Evolutionary conservation across 805 yeast genomes (phyloP).

Genomic region (Candida insectorum): DNA sequence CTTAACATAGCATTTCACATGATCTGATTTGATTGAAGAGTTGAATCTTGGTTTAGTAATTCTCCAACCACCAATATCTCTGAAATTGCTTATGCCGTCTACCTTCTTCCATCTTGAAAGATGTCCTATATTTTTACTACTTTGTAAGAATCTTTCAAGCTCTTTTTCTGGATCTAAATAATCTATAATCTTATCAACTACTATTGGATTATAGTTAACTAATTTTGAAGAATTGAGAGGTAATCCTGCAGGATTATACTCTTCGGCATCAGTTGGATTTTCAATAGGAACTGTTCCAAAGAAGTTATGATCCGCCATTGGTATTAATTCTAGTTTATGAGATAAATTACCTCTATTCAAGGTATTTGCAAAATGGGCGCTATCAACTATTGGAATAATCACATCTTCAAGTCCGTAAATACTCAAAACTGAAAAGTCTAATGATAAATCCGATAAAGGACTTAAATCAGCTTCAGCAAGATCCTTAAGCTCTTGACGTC

Average conservation of each 20-base stretch:
- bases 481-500: slow-evolving; percentile 49
- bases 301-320: slow-evolving; percentile 78
- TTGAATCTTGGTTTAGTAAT: slow-evolving; percentile 28
- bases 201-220: slow-evolving; percentile 59
- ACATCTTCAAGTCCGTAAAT: slow-evolving; percentile 70
- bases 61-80: slow-evolving; percentile 80
- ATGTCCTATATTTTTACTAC: slow-evolving; percentile 32
- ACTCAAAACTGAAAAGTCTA: slow-evolving; percentile 53
- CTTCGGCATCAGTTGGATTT: slow-evolving; percentile 29
- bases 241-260: slow-evolving; percentile 30
- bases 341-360: slow-evolving; percentile 50
- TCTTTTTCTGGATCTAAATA: slow-evolving; percentile 50
- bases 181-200: slow-evolving; percentile 45
- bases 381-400: slow-evolving; percentile 63
- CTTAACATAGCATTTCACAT: slow-evolving; percentile 40
- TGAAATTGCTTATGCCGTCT: slow-evolving; percentile 67
- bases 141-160: slow-evolving; percentile 47
- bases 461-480: slow-evolving; percentile 47
- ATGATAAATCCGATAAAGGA: slow-evolving; percentile 38
- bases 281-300: slow-evolving; percentile 48
- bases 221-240: slow-evolving; percentile 44
- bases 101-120: slow-evolving; percentile 57
- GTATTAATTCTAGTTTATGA: slow-evolving; percentile 53
- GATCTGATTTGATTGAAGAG: slow-evolving; percentile 5
- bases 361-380: slow-evolving; percentile 53